Percentiles rank a stretch among this genome's conserved stretches.
Conservation (phyloP, 176 grass and related monocot genomes). For the Carex cristatella region DNA sequence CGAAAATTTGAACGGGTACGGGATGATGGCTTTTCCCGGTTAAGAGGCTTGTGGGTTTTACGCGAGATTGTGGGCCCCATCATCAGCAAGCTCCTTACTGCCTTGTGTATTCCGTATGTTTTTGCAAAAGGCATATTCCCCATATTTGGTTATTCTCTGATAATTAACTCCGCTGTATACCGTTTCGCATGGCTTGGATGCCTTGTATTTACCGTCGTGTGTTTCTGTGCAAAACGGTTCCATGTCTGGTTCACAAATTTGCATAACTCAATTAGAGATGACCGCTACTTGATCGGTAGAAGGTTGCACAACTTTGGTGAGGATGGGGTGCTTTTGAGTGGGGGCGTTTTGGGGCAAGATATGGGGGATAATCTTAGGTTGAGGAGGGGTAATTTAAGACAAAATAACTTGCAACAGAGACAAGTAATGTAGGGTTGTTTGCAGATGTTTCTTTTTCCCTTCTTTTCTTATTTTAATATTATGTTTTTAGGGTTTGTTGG, state of each 20-base stretch:
- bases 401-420: constrained; percentile 39
- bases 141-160: constrained; percentile 68
- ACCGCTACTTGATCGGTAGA: constrained; percentile 86
- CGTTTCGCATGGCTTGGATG: constrained; percentile 95
- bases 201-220: constrained; percentile 50
- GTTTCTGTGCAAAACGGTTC: constrained; percentile 85
- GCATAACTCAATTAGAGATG: constrained; percentile 95
- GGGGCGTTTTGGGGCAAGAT: constrained; percentile 29
- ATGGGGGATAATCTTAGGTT: constrained; percentile 45
- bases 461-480: background rate
- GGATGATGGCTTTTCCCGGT: constrained; percentile 82
- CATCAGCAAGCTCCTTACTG: constrained; percentile 79
- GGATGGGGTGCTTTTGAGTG: constrained; percentile 14
- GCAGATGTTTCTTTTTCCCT: background rate
- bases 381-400: constrained; percentile 39
- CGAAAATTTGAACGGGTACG: constrained; percentile 89
- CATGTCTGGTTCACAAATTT: constrained; percentile 94
- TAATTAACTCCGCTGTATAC: constrained; percentile 88
- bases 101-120: constrained; percentile 79
- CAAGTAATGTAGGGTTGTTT: constrained; percentile 13
- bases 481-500: constrained; percentile 15
- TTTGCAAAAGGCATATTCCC: constrained; percentile 91
- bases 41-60: constrained; percentile 86
- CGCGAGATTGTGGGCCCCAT: constrained; percentile 84
- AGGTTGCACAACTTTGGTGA: constrained; percentile 93